Percentiles rank a stretch among this genome's conserved stretches.
These are phyloP conservation scores for Aspergillus carbonarius DNA, from an alignment of 2,329 filamentous ascomycete genomes.

Conservation along the genomic window DNA sequence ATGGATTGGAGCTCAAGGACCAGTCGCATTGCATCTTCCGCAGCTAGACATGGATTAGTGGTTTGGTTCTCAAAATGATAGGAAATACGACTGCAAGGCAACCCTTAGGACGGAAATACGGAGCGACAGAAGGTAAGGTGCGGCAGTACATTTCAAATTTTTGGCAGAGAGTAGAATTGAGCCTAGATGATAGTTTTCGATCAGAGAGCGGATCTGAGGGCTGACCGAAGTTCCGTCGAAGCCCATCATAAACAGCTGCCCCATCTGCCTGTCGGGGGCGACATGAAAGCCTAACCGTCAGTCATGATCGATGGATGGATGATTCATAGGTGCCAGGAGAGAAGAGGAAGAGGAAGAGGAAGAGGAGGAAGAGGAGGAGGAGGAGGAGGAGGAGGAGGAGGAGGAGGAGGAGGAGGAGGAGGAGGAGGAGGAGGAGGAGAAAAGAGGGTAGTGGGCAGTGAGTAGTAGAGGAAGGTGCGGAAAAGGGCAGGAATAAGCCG, in stretches of 20 bases:
- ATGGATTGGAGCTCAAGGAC: slow-evolving; percentile 91
- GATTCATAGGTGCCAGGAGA: not conserved
- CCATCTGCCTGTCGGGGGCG: slow-evolving; percentile 62
- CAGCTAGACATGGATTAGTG: slow-evolving; percentile 60
- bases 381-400: not conserved
- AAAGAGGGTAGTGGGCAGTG: not conserved
- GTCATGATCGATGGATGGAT: slow-evolving; percentile 21
- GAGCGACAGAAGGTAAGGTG: not conserved
- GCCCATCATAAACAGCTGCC: slow-evolving; percentile 66
- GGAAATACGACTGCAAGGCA: not conserved
- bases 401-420: not conserved
- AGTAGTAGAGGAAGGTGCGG: not conserved
- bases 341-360: not conserved
- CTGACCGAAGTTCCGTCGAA: slow-evolving; percentile 65
- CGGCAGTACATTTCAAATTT: slow-evolving; percentile 61
- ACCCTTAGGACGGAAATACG: not conserved
- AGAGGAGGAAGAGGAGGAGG: not conserved
- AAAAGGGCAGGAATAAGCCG: not conserved
- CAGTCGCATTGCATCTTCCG: slow-evolving; percentile 81
- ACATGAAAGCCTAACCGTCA: slow-evolving; percentile 62
- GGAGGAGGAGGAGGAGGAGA: not conserved
- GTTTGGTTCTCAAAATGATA: not conserved
- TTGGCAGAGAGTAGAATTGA: slow-evolving; percentile 71
- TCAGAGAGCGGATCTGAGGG: slow-evolving; percentile 61
- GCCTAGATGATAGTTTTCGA: slow-evolving; percentile 73